Base-by-base conservation (phyloP, 2,329 filamentous ascomycete genomes). In the Penicillium olsonii region DNA sequence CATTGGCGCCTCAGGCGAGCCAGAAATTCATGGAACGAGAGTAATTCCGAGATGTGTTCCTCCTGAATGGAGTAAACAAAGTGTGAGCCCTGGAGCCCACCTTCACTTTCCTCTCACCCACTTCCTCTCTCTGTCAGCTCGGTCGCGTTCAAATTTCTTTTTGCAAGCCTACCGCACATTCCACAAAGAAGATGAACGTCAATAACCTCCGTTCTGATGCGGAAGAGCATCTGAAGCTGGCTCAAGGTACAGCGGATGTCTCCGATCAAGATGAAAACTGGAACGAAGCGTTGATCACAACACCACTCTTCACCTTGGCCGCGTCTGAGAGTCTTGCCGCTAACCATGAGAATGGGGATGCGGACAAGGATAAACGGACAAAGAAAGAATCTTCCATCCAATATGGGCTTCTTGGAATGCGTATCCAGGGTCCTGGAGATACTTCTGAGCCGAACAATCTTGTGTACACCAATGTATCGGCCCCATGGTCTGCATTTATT, bases 401-500 rank as follows among this genome's bases (percentile, higher is more conserved):
- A 3, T 48, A 48, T 31, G 45, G 45, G 12, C 33, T 44, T 3
- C 45, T 48, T 4, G 45, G 45, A 4, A 2, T 48, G 11, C 31
- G 33, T 1, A 37, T 24, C 11, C 39, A 24, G 11, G 3, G 8
- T 17, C 10, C 9, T 2, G 9, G 14, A 11, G 19, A 11, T 0
- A 1, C 2, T 8, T 19, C 20, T 8, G 9, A 19, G 15, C 22
- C 37, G 11, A 24, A 38, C 0, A 24, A 37, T n/a, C 45, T 48
- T 6, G 33, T 48, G 3, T 48, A 48, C n/a, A 14, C 45, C 15
- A 85, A 85, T 54, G 77, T 77, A 1, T 76, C 81, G 20, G 71
- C 75, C 0, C 83, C 83, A 0, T 82, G 76, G 55, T 84, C 81
- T 0, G 71, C 76, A 0, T 86, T 86, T 61, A 80, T 87, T 17